Base-by-base conservation (phyloP, 345 rosid genomes). In the Aethionema arabicum region DNA sequence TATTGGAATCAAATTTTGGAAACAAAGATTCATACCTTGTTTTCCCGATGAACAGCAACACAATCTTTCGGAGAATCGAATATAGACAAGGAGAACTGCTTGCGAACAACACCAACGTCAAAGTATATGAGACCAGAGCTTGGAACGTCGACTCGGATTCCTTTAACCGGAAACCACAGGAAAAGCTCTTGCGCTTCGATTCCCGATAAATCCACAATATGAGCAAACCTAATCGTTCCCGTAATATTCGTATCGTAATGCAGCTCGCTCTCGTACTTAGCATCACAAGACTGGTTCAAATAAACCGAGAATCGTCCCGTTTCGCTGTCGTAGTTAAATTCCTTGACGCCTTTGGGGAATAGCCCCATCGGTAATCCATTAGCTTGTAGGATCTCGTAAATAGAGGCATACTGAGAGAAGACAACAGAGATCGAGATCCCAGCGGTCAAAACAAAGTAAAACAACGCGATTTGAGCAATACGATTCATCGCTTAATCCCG, bases 61-160 rank as follows among this genome's bases (percentile, higher is more conserved):
- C 98, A 92, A 40, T 85, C 97, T 43, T 81, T 82, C 0, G 96
- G 95, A 11, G 86, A 78, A 63, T 92, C 98, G 13, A 92, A 92
- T 72, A 89, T 44, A 29, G 98, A 92, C 68, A 92, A 68, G 2
- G 98, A 75, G 57, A 85, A 89, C 65, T 92, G 96, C 78, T 92
- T 89, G 16, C 14, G 76, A 59, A 90, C 87, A 51, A 89, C 96
- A 39, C 95, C 96, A 13, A 92, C 93, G 36, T 92, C 96, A 55
- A 92, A 92, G 72, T 85, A 81, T 4, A 92, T 92, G 10, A 92
- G 68, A 3, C 98, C 98, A 16, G 98, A 89, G 68, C 88, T 82
- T 0, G 98, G 97, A 0, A 89, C 61, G 59, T 92, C 98, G 32
- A 89, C 95, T 35, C 90, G 82, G 41, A 92, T 87, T 44, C 79